Base-by-base conservation (phyloP, 2,329 filamentous ascomycete genomes). In the Westerdykella ornata region DNA sequence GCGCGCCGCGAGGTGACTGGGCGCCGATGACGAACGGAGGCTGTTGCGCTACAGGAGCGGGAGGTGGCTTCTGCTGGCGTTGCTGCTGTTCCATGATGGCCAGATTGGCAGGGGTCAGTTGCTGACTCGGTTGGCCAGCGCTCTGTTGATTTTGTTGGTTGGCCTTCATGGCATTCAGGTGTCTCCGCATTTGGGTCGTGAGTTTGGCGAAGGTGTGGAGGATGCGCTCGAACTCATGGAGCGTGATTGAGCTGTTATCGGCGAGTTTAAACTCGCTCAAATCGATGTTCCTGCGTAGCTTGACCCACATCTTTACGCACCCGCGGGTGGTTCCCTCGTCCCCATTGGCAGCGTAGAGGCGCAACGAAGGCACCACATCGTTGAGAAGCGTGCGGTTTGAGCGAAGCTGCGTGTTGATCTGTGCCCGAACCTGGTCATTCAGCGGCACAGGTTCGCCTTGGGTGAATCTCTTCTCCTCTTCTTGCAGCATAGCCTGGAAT, bases 1-100 rank as follows among this genome's bases (percentile, higher is more conserved):
- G 77, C 42, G 78, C 70, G 17, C 78, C 77, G 41, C 75, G 71
- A 13, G 77, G 77, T 36, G 75, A 76, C 18, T 71, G 68, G 13
- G 68, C 71, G 39, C 72, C 71, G 36, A 70, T 70, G 38, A 73
- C 50, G 51, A 77, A 77, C 9, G 75, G 75, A 20, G 76, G 71
- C 31, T 74, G 68, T n/a, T 72, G 64, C 7, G 70, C 64, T 5
- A 71, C 75, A 15, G 74, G 71, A 29, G 73, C 69, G 34, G 68
- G 65, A 35, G 74, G 72, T 35, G 69, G 62, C 49, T 66, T 69
- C 47, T 73, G 65, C 42, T 74, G 70, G 44, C 73, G 71, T 43
- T 73, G 68, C 37, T 61, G 65, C 65, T 51, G 71, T 66, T 59
- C 70, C 67, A 51, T 71, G 48, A 48, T 57, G 46, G 57, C 63